Evolutionary conservation across 176 grass and related monocot genomes (phyloP).

Genomic region (Musa itinerans): DNA sequence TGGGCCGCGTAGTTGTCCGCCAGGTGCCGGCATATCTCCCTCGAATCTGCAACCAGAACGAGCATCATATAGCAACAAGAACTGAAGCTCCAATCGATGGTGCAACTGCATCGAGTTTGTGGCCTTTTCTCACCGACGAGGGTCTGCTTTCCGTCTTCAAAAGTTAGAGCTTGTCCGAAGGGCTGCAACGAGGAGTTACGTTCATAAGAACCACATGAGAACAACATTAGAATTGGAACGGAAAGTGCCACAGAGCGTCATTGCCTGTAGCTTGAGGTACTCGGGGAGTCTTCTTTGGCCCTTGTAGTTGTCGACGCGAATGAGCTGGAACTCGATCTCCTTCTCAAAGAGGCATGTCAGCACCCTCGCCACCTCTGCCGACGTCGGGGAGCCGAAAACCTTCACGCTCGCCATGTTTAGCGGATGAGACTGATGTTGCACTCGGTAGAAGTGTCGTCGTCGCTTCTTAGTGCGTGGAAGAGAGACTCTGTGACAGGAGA

Average conservation of each 20-base stretch:
- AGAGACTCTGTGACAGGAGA: too few relatives aligned
- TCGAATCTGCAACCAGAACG: conserved; percentile 36
- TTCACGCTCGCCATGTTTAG: conserved; percentile 37
- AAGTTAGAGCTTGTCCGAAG: conserved; percentile 77
- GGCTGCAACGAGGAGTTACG: conserved; percentile 25
- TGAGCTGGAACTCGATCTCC: conserved; percentile 86
- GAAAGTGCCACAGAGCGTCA: too few relatives aligned
- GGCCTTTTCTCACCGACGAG: conserved; percentile 48
- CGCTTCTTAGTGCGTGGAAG: too few relatives aligned
- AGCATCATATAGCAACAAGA: neutral
- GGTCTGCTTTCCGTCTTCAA: conserved; percentile 68
- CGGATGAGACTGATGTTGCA: too few relatives aligned
- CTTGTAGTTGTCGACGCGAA: conserved; percentile 82
- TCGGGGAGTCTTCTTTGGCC: conserved; percentile 60
- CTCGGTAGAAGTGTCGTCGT: too few relatives aligned
- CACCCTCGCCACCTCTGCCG: conserved; percentile 80
- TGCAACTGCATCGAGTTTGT: neutral
- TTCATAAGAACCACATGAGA: neutral
- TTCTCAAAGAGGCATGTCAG: conserved; percentile 94
- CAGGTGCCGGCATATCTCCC: conserved; percentile 71
- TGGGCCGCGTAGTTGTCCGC: conserved; percentile 61
- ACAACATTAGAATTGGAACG: too few relatives aligned
- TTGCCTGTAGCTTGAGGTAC: conserved; percentile 86
- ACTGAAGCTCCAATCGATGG: neutral
- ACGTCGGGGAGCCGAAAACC: conserved; percentile 80